phyloP scores from a whole-genome alignment of 2,329 filamentous ascomycete species.

The Blumeriella jaapii region DNA sequence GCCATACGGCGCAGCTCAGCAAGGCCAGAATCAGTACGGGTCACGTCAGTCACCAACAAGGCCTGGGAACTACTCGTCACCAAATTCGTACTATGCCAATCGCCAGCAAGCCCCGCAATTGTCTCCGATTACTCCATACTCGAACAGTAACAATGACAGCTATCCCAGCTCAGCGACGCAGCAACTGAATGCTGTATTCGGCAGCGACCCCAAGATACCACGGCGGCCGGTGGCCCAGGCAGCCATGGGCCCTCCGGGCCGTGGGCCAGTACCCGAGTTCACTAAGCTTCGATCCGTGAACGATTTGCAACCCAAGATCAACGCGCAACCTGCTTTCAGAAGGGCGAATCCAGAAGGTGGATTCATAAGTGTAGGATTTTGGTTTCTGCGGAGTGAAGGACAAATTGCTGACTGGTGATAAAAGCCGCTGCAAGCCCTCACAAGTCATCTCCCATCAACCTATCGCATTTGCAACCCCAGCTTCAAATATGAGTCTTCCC shows the following conservation, averaged over 20 bases:
- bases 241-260: constrained; percentile 33
- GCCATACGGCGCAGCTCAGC: constrained; percentile 57
- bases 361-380: constrained; percentile 75
- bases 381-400: neutral
- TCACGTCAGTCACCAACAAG: constrained; percentile 69
- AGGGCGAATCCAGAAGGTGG: constrained; percentile 93
- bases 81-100: constrained; percentile 45
- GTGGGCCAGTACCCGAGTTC: constrained; percentile 77
- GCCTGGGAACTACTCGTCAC: constrained; percentile 45
- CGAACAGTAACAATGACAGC: constrained; percentile 54
- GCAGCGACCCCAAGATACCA: constrained; percentile 46
- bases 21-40: constrained; percentile 36
- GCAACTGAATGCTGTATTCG: constrained; percentile 56
- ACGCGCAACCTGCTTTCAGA: constrained; percentile 78
- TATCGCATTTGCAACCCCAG: constrained; percentile 97
- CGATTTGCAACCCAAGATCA: constrained; percentile 74
- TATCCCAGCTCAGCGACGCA: constrained; percentile 62
- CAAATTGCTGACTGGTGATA: constrained; percentile 18
- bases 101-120: constrained; percentile 48
- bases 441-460: constrained; percentile 81
- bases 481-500: constrained; percentile 98
- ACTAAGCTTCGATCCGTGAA: constrained; percentile 60
- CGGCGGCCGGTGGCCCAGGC: constrained; percentile 40
- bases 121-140: constrained; percentile 60
- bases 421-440: constrained; percentile 89